Percentiles rank a stretch among this genome's conserved stretches.
Evolutionary conservation across 805 yeast genomes (phyloP).

Genomic region (Yarrowia divulgata): DNA sequence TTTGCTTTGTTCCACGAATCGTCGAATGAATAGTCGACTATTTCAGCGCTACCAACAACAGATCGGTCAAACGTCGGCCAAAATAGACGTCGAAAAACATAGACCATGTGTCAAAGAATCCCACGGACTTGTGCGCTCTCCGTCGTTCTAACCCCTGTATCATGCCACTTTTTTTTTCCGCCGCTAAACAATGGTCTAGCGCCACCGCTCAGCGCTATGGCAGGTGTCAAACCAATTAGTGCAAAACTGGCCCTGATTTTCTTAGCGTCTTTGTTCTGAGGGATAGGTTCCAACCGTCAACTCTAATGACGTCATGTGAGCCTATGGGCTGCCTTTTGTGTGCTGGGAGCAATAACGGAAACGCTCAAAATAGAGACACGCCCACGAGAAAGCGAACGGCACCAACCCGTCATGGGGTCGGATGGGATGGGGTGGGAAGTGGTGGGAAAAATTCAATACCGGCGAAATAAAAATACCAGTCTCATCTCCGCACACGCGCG

Average conservation of each 20-base stretch:
- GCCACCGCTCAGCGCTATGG: background rate
- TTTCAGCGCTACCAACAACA: too few species aligned
- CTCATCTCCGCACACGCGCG: too few species aligned
- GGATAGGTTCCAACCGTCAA: constrained; percentile 13
- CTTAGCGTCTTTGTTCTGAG: background rate
- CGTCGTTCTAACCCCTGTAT: background rate
- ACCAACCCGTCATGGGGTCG: too few species aligned
- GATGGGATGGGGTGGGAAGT: too few species aligned
- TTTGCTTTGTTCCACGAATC: background rate
- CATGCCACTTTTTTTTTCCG: constrained; percentile 7
- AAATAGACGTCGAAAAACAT: too few species aligned
- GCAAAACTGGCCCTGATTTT: constrained; percentile 12
- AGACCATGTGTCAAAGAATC: too few species aligned
- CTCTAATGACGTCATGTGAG: constrained; percentile 29
- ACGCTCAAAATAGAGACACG: background rate
- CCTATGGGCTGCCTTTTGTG: too few species aligned
- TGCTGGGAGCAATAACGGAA: background rate
- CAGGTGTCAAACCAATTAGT: background rate
- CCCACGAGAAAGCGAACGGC: too few species aligned
- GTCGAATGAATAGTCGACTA: too few species aligned
- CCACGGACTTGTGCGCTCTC: background rate
- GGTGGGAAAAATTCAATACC: too few species aligned
- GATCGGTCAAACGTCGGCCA: too few species aligned
- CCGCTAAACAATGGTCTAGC: background rate
- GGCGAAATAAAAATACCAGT: too few species aligned